These are phyloP conservation scores for Dictyostelium citrinum DNA, from an alignment of 78 protist species.

Conservation along the genomic window DNA sequence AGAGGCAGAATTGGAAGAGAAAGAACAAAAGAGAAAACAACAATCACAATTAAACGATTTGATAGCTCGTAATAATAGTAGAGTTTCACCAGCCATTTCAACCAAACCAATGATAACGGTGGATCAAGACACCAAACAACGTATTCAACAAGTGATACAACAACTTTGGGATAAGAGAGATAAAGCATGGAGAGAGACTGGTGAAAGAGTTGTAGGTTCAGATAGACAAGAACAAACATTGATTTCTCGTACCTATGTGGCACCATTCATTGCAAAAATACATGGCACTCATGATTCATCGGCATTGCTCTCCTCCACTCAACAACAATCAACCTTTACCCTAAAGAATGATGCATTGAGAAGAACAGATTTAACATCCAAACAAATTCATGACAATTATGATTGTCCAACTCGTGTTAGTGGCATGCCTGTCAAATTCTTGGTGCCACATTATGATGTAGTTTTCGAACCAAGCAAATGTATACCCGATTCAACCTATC, in stretches of 20 bases:
- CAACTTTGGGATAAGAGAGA: neutral
- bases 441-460: constrained; percentile 38
- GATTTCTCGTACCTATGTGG: neutral
- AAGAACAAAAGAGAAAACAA: neutral
- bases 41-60: neutral
- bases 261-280: neutral
- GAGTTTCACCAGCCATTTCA: neutral
- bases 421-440: constrained; percentile 24
- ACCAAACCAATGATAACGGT: neutral
- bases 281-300: neutral
- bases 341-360: constrained; percentile 13
- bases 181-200: neutral
- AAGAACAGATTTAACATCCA: constrained; percentile 13
- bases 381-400: constrained; percentile 3
- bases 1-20: neutral
- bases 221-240: neutral
- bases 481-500: neutral
- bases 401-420: constrained; percentile 29
- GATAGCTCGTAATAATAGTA: neutral
- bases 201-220: neutral
- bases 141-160: neutral
- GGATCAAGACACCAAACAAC: neutral
- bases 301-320: neutral
- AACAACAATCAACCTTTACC: neutral
- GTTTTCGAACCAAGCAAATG: neutral